A percentile compares a stretch with the other conserved stretches of the same genome.
phyloP scores from a whole-genome alignment of 164 flowering plant genomes.

The Paratinospora sagittata region DNA sequence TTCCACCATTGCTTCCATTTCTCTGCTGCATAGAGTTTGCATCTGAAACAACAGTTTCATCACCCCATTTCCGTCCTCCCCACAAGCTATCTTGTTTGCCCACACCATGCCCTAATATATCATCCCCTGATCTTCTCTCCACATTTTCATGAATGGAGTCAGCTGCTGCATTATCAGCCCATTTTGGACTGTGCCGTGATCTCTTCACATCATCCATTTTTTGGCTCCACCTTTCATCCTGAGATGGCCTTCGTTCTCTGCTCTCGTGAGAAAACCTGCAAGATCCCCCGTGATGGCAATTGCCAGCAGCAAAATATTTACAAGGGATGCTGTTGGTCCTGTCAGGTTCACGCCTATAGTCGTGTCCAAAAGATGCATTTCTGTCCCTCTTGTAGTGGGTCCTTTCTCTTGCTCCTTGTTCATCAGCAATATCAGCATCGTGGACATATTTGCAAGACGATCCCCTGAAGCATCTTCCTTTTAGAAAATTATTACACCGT shows the following conservation, averaged over 20 bases:
- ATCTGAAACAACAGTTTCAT: conserved; percentile 13
- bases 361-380: conserved; percentile 29
- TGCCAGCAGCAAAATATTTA: conserved; percentile 59
- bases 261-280: conserved; percentile 67
- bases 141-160: neutral
- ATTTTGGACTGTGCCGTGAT: conserved; percentile 5
- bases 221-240: conserved; percentile 21
- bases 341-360: conserved; percentile 28
- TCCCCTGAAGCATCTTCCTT: conserved; percentile 48
- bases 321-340: conserved; percentile 37
- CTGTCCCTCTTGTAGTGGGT: conserved; percentile 28
- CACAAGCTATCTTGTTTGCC: neutral
- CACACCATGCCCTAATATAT: neutral
- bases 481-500: conserved; percentile 37
- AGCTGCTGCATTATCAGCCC: conserved; percentile 3
- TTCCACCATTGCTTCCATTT: conserved; percentile 12
- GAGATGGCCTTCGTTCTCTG: conserved; percentile 21
- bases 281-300: conserved; percentile 50
- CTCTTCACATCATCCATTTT: conserved; percentile 15
- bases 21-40: neutral
- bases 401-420: conserved; percentile 28
- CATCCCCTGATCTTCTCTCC: neutral
- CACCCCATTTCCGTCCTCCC: conserved; percentile 14
- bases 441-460: conserved; percentile 50
- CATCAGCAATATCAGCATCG: conserved; percentile 30